Evolutionary conservation across 1,139 yeast species (phyloP), one percentile per base, ranked within the genome.

Genomic region (Wickerhamomyces sp.): DNA sequence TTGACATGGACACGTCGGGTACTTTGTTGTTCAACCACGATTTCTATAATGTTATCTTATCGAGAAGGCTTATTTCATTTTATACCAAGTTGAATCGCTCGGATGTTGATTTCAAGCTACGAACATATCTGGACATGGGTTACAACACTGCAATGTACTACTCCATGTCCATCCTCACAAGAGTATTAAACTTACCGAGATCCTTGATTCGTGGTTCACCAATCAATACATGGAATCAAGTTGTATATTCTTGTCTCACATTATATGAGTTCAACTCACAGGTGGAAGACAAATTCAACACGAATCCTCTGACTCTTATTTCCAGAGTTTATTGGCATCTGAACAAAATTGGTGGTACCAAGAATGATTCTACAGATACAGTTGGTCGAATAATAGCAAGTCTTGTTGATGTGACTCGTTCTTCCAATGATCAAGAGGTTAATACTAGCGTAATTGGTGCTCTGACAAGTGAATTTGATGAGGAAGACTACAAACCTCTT

Each of bases 291-390:
- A 45, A 48, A n/a, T 68, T 67, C 39, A 61, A 61, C 35, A 60
- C 59, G 18, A 57, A 52, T 36, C 51, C 69, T 2, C 44, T 73
- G 26, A 68, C 61, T 38, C 48, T 70, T 16, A 70, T 75, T 30
- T 65, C 76, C 0, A 60, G 62, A 37, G 66, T 70, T 7, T 74
- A 73, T 44, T 74, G 78, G 78, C 74, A 70, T 44, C 51, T 74
- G 40, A 71, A 69, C 40, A 66, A 71, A 21, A 66, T 70, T 38
- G 78, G 78, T 3, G 75, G 71, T 41, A 64, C 65, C 39, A 61
- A 64, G 42, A 71, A 72, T 41, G 78, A 72, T 47, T 75, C 75
- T 6, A 72, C 77, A 1, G 75, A 70, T 39, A 70, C 75, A 5
- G 73, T 74, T 28, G 77, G 78, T 1, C 63, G 64, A 33, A 68